Evolutionary conservation across 306 rosid genomes (phyloP).

Genomic region (Malus orientalis): DNA sequence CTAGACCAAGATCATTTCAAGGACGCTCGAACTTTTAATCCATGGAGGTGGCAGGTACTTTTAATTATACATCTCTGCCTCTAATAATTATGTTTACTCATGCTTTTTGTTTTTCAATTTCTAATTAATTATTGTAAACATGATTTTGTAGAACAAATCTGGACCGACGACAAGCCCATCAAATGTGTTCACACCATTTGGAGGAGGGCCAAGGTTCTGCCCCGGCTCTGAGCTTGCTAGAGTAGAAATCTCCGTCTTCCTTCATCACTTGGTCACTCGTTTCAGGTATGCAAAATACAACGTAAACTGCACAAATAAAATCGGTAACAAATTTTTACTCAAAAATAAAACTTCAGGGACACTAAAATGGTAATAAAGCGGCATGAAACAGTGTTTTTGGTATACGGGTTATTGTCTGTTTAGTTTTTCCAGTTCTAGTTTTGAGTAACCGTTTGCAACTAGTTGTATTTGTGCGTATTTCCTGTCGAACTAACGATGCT

Average conservation of each 20-base stretch:
- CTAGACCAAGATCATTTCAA: slow-evolving; percentile 68
- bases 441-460: background rate
- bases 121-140: background rate
- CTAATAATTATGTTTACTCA: background rate
- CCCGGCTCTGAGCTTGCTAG: slow-evolving; percentile 94
- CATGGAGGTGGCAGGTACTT: slow-evolving; percentile 88
- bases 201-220: slow-evolving; percentile 87
- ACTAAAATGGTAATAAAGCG: background rate
- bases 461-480: too few species aligned
- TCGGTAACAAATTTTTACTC: background rate
- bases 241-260: slow-evolving; percentile 83
- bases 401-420: background rate
- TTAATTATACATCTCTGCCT: background rate
- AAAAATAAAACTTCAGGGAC: background rate
- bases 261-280: slow-evolving; percentile 71
- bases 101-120: background rate
- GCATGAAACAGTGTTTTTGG: background rate
- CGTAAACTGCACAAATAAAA: background rate
- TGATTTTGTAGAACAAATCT: slow-evolving; percentile 32
- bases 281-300: slow-evolving; percentile 41
- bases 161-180: slow-evolving; percentile 28
- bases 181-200: slow-evolving; percentile 76
- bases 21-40: slow-evolving; percentile 87
- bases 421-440: too few species aligned
- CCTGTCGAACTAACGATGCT: background rate